Base-by-base conservation (phyloP, 2,329 filamentous ascomycete species). In the Sporothrix globosa region DNA sequence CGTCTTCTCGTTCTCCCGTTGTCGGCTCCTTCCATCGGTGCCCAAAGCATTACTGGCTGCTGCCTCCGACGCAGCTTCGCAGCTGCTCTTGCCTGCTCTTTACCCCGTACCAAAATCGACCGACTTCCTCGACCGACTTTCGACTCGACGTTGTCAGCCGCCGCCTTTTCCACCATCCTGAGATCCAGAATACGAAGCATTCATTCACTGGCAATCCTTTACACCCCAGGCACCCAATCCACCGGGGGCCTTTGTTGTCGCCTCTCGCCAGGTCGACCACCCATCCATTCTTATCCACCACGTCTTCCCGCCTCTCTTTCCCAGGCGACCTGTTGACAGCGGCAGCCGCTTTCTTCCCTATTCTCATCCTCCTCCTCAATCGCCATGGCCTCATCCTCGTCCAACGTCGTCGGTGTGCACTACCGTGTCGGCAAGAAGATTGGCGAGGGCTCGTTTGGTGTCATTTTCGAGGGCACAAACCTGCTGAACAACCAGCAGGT, bases 351-450 rank as follows among this genome's bases (percentile, higher is more conserved):
- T 39, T 34, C 11, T 44, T 4, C 14, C 41, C 2, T 17, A 44
- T 13, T 14, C 41, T 44, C 21, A n/a, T 44, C 63, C 44, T 41
- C 48, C 27, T 34, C 52, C 44, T 52, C 21, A 6, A 52, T 67
- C 79, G 79, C 77, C 79, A 96, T 96, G 92, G 89, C 92, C 71
- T 94, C 92, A 74, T 93, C 91, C 72, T 96, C 92, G 74, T 97
- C 93, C 73, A 98, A 98, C 83, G 96, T 99, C 76, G 96, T 98
- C 78, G 96, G 96, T 80, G 96, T 99, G 76, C 96, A 99, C 84
- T 99, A 99, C 83, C 89, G 96, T 75, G 96, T 99, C 75, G 96
- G 96, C 77, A 98, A 98, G 88, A 99, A 99, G 86, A 98, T 99
- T 77, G 96, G 96, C 81, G 96, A 98, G 88, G 95, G 95, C 75